Evolutionary conservation across 306 rosid species (phyloP).

Genomic region (Crotalaria pallida): DNA sequence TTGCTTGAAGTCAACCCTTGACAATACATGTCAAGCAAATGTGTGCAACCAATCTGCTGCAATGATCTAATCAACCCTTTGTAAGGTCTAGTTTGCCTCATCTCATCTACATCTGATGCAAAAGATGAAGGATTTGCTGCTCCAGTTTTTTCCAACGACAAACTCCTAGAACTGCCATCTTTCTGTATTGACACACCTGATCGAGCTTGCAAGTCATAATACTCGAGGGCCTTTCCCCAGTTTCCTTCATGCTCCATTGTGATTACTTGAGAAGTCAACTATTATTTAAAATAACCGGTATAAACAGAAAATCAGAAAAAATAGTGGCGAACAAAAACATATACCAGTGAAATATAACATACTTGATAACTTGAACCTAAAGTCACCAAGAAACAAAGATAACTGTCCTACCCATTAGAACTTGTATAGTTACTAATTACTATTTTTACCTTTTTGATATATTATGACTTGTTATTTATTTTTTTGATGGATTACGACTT

Average conservation of each 20-base stretch:
- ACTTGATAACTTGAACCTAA: background rate
- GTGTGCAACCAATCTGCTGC: slow-evolving; percentile 87
- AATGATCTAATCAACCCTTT: slow-evolving; percentile 80
- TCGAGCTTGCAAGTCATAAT: slow-evolving; percentile 81
- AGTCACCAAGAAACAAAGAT: slow-evolving; percentile 3
- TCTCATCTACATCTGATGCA: slow-evolving; percentile 36
- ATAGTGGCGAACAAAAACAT: background rate
- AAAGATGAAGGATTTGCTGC: slow-evolving; percentile 31
- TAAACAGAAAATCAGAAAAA: slow-evolving; percentile 16
- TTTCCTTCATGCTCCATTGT: slow-evolving; percentile 92
- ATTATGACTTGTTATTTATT: too few species aligned
- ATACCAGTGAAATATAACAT: background rate
- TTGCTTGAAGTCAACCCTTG: slow-evolving; percentile 75
- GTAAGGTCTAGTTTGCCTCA: slow-evolving; percentile 56
- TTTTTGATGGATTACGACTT: too few species aligned
- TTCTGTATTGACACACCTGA: slow-evolving; percentile 41
- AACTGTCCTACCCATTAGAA: background rate
- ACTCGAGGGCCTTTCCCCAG: slow-evolving; percentile 98
- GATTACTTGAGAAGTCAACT: slow-evolving; percentile 80
- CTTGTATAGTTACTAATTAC: too few species aligned
- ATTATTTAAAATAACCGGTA: slow-evolving; percentile 32
- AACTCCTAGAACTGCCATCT: slow-evolving; percentile 36
- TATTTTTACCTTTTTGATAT: too few species aligned
- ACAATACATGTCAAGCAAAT: slow-evolving; percentile 81
- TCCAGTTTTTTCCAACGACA: slow-evolving; percentile 34